Evolutionary conservation across 2,329 filamentous ascomycete genomes (phyloP), one percentile per base, ranked within the genome.

Genomic region (Sporothrix variecibatus): DNA sequence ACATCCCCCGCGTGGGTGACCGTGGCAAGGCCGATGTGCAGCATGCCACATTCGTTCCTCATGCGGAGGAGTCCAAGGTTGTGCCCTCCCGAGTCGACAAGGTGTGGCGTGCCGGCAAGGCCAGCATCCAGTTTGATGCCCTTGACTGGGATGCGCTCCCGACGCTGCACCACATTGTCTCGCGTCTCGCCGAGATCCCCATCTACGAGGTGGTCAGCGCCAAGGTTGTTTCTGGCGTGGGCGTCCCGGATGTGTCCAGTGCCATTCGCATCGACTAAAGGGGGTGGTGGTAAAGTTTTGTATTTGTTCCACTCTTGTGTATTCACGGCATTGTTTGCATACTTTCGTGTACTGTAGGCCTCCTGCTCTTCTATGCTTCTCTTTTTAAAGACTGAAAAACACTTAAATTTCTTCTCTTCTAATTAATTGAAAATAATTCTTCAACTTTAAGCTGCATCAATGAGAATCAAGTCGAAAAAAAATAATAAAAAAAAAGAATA

Each of bases 151-250:
- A 88, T 65, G 81, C 80, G 4, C 78, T 91, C 74, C 90, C 90
- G 0, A 92, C 89, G 2, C 80, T 91, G 71, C 88, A 91, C 77
- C 87, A 91, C 78, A 81, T 92, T 9, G 81, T 88, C 5, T 80
- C 81, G 26, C 82, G 84, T 17, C 79, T 91, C 73, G 84, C 84
- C 0, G 86, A 89, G 76, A 82, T 92, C 4, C 89, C 89, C 0
- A 79, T 90, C 1, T 90, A 87, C 77, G 85, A 86, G 73, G 79
- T 91, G 53, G 81, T 91, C 2, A 82, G 85, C 43, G 88, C 85
- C 0, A 89, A 87, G 80, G 81, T 90, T 1, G 86, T 88, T 0
- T 85, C 88, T 76, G 88, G 88, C 0, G 40, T 72, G 17, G 88
- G 88, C 0, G 87, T 88, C 0, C 83, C 84, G 6, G 86, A 87